Evolutionary conservation across 306 rosid genomes (phyloP).

Genomic region (Cucurbita maxima): DNA sequence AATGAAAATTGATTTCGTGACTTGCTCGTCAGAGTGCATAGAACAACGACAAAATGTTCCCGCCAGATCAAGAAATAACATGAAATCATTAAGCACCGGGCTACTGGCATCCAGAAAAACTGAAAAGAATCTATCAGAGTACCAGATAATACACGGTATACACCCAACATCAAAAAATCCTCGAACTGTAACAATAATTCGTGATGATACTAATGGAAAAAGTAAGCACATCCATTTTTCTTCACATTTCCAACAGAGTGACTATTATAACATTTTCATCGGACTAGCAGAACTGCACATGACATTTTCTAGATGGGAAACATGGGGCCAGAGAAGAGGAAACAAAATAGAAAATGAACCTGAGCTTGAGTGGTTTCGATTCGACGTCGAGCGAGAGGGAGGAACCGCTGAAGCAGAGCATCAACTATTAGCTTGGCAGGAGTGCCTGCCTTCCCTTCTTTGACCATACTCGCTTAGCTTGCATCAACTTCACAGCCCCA

Average conservation of each 20-base stretch:
- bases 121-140: background rate
- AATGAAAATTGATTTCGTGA: background rate
- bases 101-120: background rate
- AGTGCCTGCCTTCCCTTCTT: constrained; percentile 76
- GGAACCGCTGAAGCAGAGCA: constrained; percentile 95
- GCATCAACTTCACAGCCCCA: constrained; percentile 5
- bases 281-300: background rate
- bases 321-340: background rate
- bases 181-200: background rate
- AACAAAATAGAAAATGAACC: constrained; percentile 18
- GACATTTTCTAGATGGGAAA: background rate
- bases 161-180: background rate
- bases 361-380: constrained; percentile 99
- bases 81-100: background rate
- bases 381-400: constrained; percentile 96
- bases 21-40: background rate
- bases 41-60: background rate
- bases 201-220: background rate
- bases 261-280: background rate
- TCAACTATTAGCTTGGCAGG: constrained; percentile 97
- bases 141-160: background rate
- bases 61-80: background rate
- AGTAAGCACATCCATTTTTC: background rate
- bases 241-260: background rate
- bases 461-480: constrained; percentile 1